Base-by-base conservation (phyloP, 139 green algal genomes). In the Zygnema circumcarinatum region DNA sequence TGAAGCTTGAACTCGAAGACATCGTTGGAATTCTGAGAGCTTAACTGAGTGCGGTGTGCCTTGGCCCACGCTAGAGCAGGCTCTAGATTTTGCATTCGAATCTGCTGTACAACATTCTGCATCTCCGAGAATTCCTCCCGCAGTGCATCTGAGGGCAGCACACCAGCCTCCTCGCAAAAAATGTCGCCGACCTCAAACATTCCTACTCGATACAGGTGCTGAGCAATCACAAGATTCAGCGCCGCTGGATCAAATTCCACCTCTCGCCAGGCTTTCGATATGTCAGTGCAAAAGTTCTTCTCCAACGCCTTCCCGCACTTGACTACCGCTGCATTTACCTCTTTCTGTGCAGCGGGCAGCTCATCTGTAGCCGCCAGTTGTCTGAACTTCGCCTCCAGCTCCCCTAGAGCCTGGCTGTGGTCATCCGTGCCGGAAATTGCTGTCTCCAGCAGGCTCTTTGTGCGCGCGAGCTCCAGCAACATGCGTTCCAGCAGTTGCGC, bases 131-230 rank as follows among this genome's bases (percentile, higher is more conserved):
- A 90, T 21, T 32, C 94, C 67, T 76, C 72, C 80, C 92, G 93
- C 21, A 98, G 84, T 0, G 74, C 80, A 1, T 92, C 84, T 0
- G 85, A 87, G 31, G 87, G 53, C 38, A 53, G 35, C 16, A 98
- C 76, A 0, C 88, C 89, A 1, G 96, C 95, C 79, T 98, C 96
- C 22, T 84, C 67, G 0, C 92, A 90, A 88, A 98, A 96, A 11
- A 42, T 38, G 52, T 98, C 94, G 2, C 92, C 96, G 29, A 98
- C 81, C 31, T 94, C 88, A 84, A 98, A 98, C 16, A 91, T 88
- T 0, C 96, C 96, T 74, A 97, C 92, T 1, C 96, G 93, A 87
- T 94, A 98, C 1, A 98, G 85, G 85, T 98, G 96, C 90, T 98
- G 92, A 1, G 93, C 93, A 7, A 99, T 93, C 21, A 98, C 93